A percentile compares a stretch with the other conserved stretches of the same genome.
Conservation (phyloP, 1,284 basidiomycete genomes). For the Vanrija humicola region DNA sequence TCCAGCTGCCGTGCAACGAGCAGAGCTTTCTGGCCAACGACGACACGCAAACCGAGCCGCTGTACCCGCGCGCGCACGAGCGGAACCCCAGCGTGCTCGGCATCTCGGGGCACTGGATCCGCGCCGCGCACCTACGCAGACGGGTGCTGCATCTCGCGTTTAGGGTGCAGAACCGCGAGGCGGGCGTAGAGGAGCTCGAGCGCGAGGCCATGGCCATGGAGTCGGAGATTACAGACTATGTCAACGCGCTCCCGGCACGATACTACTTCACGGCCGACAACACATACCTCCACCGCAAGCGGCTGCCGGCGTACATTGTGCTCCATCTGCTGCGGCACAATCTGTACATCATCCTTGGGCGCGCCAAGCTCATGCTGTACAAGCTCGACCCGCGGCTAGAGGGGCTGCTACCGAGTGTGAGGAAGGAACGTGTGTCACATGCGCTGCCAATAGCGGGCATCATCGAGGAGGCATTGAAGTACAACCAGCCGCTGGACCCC, state of each 20-base stretch:
- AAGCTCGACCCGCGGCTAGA: constrained; percentile 1
- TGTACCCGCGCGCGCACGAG: neutral
- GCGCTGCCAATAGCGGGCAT: constrained; percentile 12
- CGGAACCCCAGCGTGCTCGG: neutral
- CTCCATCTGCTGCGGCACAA: constrained; percentile 18
- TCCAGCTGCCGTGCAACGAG: constrained; percentile 19
- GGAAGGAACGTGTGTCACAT: constrained; percentile 8
- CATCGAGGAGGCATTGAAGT: constrained; percentile 9
- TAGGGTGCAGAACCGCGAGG: constrained; percentile 2
- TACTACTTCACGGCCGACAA: constrained; percentile 7
- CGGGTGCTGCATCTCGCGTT: constrained; percentile 1
- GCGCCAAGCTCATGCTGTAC: constrained; percentile 8
- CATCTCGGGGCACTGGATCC: constrained; percentile 3
- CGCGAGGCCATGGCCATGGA: neutral
- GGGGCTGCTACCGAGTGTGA: neutral
- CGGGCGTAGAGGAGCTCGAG: constrained; percentile 1
- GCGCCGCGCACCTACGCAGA: constrained; percentile 1
- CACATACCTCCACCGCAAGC: constrained; percentile 1
- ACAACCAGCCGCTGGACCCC: constrained; percentile 8
- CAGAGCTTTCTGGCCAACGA: constrained; percentile 7
- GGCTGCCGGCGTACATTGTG: constrained; percentile 3
- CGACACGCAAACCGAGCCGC: constrained; percentile 7
- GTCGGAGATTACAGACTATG: neutral
- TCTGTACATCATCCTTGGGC: constrained; percentile 16
- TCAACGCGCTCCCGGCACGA: constrained; percentile 1